Evolutionary conservation across 495 filamentous ascomycete species (phyloP).

Genomic region (Amorphotheca resinae): DNA sequence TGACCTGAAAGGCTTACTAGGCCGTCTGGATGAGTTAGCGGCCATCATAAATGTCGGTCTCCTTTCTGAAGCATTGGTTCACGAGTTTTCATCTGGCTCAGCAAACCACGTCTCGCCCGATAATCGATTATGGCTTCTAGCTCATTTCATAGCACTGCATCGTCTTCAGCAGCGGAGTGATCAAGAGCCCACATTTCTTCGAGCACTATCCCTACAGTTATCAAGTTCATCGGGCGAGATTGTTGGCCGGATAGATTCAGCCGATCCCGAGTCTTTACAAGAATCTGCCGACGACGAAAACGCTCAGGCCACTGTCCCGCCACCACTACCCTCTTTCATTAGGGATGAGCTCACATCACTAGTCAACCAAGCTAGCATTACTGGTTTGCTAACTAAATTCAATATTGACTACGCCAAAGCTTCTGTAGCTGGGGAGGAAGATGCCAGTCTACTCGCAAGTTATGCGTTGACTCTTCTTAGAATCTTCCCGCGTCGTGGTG

Average conservation of each 20-base stretch:
- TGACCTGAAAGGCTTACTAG: constrained; percentile 8
- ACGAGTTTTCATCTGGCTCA: constrained; percentile 8
- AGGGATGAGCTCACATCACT: constrained; percentile 48
- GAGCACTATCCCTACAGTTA: constrained; percentile 51
- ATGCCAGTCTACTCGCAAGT: constrained; percentile 66
- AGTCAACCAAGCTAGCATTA: constrained; percentile 53
- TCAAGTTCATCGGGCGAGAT: constrained; percentile 48
- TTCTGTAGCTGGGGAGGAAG: constrained; percentile 30
- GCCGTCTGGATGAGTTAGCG: constrained; percentile 10
- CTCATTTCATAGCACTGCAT: constrained; percentile 69
- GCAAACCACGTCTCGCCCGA: constrained; percentile 13
- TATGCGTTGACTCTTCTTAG: constrained; percentile 79
- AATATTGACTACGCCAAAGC: constrained; percentile 20
- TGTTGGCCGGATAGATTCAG: constrained; percentile 37
- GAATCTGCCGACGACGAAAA: constrained; percentile 12
- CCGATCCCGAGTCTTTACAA: constrained; percentile 18
- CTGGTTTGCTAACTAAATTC: constrained; percentile 39
- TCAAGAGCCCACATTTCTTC: constrained; percentile 47
- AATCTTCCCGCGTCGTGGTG: constrained; percentile 69
- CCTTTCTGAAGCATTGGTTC: constrained; percentile 15
- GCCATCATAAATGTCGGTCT: constrained; percentile 10
- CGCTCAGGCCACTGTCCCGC: not conserved
- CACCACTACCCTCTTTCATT: constrained; percentile 42
- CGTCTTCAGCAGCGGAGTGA: constrained; percentile 28
- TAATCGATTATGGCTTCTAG: constrained; percentile 58